These are phyloP conservation scores for Umbelopsis isabellina DNA, from an alignment of 192 early-diverging fungal species.

Conservation along the genomic window DNA sequence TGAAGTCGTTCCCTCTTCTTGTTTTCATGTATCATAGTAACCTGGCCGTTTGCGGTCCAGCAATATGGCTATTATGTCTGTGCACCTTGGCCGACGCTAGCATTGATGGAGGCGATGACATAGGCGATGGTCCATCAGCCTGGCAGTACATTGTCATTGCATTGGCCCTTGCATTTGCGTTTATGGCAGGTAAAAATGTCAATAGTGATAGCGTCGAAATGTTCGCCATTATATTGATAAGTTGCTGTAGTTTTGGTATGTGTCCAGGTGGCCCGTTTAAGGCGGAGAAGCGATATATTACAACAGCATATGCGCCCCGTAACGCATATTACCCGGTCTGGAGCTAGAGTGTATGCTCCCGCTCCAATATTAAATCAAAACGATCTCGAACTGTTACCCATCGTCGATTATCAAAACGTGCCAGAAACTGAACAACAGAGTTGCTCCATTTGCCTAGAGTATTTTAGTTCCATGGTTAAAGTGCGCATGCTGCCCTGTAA, in stretches of 20 bases:
- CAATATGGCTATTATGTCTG: background rate
- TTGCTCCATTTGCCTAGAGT: constrained; percentile 6
- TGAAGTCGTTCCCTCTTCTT: no score
- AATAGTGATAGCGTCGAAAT: background rate
- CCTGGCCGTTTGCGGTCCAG: no score
- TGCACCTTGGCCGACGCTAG: background rate
- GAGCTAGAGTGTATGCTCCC: constrained; percentile 11
- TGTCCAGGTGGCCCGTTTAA: background rate
- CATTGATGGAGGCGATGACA: background rate
- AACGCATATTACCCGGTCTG: background rate
- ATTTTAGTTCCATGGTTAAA: background rate
- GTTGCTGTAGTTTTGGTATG: background rate
- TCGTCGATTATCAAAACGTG: background rate
- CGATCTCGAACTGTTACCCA: background rate
- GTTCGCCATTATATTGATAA: background rate
- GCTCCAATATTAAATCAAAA: background rate
- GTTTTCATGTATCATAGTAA: no score
- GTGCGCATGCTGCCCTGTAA: background rate
- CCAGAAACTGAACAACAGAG: constrained; percentile 1
- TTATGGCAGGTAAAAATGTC: constrained; percentile 11
- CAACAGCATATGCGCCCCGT: background rate
- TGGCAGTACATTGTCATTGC: constrained; percentile 20
- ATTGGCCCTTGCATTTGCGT: background rate
- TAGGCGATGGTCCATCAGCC: background rate
- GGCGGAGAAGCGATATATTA: constrained; percentile 3